A percentile compares a stretch with the other conserved stretches of the same genome.
Conservation (phyloP, 306 rosid species). For the Quercus engelmannii region DNA sequence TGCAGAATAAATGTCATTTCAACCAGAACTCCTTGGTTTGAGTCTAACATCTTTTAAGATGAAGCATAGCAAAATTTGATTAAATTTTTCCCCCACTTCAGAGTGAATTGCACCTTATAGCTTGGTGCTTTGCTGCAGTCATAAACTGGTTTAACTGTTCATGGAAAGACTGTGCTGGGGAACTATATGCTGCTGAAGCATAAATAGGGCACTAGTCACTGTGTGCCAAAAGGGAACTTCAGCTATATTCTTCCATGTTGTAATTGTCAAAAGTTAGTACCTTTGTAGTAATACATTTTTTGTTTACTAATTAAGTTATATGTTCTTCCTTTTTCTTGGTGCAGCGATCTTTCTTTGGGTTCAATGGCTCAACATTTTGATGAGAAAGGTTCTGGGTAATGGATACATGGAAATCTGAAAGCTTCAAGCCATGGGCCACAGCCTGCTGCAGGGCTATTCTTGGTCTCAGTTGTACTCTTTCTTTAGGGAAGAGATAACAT, state of each 20-base stretch:
- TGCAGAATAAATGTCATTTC: too few species aligned
- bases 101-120: neutral
- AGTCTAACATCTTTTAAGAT: neutral
- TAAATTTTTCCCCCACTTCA: neutral
- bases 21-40: too few species aligned
- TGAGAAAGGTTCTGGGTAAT: constrained; percentile 9
- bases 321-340: constrained; percentile 25
- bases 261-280: neutral
- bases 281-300: neutral
- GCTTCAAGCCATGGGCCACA: neutral
- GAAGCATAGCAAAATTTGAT: neutral
- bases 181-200: constrained; percentile 5
- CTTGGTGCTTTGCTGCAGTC: neutral
- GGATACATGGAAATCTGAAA: constrained; percentile 1
- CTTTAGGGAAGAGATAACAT: neutral
- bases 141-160: neutral
- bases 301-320: constrained; percentile 1
- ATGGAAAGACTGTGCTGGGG: neutral
- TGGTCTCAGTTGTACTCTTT: constrained; percentile 6
- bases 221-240: neutral
- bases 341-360: constrained; percentile 84
- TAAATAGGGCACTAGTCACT: neutral
- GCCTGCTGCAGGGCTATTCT: constrained; percentile 4
- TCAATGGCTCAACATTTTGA: constrained; percentile 89
- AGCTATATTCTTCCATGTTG: neutral